Percentiles rank a stretch among this genome's conserved stretches.
phyloP scores from a whole-genome alignment of 2,329 filamentous ascomycete genomes.

The Bipolaris bicolor region DNA sequence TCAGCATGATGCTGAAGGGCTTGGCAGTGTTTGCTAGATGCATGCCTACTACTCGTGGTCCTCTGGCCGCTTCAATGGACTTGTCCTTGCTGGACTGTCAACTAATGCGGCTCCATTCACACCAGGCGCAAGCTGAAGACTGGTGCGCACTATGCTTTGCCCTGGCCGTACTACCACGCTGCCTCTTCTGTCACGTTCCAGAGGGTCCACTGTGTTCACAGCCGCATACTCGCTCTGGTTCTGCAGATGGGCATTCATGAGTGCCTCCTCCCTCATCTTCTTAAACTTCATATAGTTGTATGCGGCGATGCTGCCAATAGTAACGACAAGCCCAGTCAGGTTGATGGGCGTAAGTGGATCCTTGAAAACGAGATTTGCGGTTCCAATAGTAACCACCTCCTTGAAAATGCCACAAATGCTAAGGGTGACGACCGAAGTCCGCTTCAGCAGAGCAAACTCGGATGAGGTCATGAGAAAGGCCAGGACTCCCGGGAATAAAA shows the following conservation, averaged over 20 bases:
- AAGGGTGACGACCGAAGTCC: conserved; percentile 93
- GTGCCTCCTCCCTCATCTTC: conserved; percentile 82
- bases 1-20: neutral
- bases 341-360: conserved; percentile 89
- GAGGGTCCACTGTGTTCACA: conserved; percentile 41
- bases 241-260: conserved; percentile 53
- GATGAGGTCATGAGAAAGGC: conserved; percentile 97
- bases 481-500: conserved; percentile 87
- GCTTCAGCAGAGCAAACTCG: conserved; percentile 92
- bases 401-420: conserved; percentile 99
- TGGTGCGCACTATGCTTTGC: conserved; percentile 45
- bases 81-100: conserved; percentile 42
- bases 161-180: conserved; percentile 22
- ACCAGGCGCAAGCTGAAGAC: conserved; percentile 46
- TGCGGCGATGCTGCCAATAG: conserved; percentile 80
- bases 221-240: conserved; percentile 49
- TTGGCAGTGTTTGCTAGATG: conserved; percentile 1
- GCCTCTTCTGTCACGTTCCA: conserved; percentile 27
- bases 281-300: conserved; percentile 96
- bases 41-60: conserved; percentile 48
- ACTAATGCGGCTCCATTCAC: conserved; percentile 17
- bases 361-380: conserved; percentile 85
- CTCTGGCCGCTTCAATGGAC: conserved; percentile 55
- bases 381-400: conserved; percentile 93
- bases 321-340: conserved; percentile 83